A percentile compares a stretch with the other conserved stretches of the same genome.
Conservation (phyloP, 805 yeast species). For the Komagataella mondaviorum region DNA sequence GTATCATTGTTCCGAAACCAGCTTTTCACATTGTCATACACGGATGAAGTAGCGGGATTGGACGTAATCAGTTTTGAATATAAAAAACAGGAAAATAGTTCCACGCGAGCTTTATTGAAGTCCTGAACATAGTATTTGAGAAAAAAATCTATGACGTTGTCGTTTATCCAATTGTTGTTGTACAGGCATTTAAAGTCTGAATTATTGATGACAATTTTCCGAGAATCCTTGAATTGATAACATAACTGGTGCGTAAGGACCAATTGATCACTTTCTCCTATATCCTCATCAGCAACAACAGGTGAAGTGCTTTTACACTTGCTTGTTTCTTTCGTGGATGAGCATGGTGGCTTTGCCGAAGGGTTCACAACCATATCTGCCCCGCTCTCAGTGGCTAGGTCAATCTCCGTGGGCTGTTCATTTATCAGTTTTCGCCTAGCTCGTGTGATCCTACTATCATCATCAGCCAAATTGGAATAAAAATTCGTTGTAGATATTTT, state of each 20-base stretch:
- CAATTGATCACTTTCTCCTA: slow-evolving; percentile 16
- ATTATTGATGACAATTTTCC: slow-evolving; percentile 41
- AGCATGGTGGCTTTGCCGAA: background rate
- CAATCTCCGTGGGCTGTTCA: background rate
- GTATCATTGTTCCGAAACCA: slow-evolving; percentile 67
- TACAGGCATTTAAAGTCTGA: slow-evolving; percentile 71
- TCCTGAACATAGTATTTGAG: slow-evolving; percentile 33
- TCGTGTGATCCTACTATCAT: background rate
- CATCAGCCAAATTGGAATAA: background rate
- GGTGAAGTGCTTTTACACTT: background rate
- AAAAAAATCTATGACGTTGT: slow-evolving; percentile 76
- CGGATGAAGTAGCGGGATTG: slow-evolving; percentile 8
- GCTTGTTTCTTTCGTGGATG: background rate
- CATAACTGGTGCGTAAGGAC: slow-evolving; percentile 23
- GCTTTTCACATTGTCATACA: slow-evolving; percentile 48
- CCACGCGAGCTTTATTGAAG: slow-evolving; percentile 16
- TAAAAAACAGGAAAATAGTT: slow-evolving; percentile 71
- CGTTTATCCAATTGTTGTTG: slow-evolving; percentile 82
- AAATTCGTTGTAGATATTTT: background rate
- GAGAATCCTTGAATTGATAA: slow-evolving; percentile 39
- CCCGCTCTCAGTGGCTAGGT: background rate
- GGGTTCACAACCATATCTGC: background rate
- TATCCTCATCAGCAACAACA: slow-evolving; percentile 12
- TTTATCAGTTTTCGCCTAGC: background rate
- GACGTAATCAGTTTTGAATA: slow-evolving; percentile 41